Evolutionary conservation across 352 stramenopile species (phyloP).

Genomic region (Phytophthora tentaculata): DNA sequence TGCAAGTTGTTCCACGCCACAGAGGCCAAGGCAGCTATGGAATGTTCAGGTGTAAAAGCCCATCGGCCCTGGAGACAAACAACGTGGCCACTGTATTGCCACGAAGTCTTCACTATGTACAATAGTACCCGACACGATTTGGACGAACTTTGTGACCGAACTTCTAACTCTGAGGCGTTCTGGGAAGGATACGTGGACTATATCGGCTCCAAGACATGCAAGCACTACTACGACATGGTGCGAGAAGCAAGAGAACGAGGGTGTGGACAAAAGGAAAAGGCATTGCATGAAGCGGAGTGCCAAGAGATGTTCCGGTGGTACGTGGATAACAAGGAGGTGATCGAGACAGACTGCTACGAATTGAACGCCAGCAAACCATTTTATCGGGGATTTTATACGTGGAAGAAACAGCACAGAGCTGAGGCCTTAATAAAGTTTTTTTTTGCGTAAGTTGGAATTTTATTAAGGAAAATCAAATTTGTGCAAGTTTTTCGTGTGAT

Average conservation of each 20-base stretch:
- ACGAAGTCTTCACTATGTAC: constrained; percentile 66
- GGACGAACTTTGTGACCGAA: constrained; percentile 51
- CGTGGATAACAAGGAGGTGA: constrained; percentile 32
- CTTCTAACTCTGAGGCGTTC: constrained; percentile 54
- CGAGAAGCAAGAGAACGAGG: constrained; percentile 35
- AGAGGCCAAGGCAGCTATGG: constrained; percentile 51
- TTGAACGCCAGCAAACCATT: constrained; percentile 34
- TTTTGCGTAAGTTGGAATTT: too few relatives aligned
- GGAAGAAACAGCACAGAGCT: constrained; percentile 20
- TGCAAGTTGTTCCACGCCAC: constrained; percentile 61
- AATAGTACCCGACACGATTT: constrained; percentile 46
- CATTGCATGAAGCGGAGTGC: constrained; percentile 23
- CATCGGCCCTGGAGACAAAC: constrained; percentile 56
- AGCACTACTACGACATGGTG: constrained; percentile 64
- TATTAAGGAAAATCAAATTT: too few relatives aligned
- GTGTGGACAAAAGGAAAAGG: constrained; percentile 30
- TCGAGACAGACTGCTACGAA: constrained; percentile 59
- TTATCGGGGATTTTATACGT: constrained; percentile 37
- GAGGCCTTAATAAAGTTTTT: too few relatives aligned
- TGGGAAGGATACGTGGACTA: constrained; percentile 70
- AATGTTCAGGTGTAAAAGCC: constrained; percentile 47
- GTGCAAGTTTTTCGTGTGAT: too few relatives aligned
- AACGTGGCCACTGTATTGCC: constrained; percentile 61
- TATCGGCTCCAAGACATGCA: constrained; percentile 56
- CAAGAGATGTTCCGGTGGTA: constrained; percentile 67